Evolutionary conservation across 768 basidiomycete species (phyloP).

Genomic region (Obba rivulosa): DNA sequence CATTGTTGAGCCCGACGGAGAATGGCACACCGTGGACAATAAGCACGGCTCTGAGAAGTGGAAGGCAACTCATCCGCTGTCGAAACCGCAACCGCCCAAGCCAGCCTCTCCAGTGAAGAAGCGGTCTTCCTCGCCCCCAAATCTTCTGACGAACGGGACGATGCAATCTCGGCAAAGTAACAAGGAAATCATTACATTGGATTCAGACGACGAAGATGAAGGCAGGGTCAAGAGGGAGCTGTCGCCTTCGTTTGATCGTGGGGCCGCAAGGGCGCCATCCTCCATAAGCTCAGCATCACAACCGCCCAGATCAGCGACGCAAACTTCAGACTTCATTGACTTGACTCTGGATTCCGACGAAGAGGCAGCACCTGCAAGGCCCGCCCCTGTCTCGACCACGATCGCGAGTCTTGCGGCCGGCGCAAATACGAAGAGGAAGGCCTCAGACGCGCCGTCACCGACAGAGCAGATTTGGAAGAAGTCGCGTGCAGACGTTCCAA

Average conservation of each 20-base stretch:
- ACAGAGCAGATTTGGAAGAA: conserved; percentile 78
- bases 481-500: conserved; percentile 31
- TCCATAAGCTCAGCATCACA: conserved; percentile 7
- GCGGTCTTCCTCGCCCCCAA: conserved; percentile 16
- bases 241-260: conserved; percentile 49
- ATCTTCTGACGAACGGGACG: conserved; percentile 23
- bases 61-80: conserved; percentile 46
- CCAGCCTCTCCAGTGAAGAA: conserved; percentile 10
- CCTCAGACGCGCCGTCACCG: conserved; percentile 44
- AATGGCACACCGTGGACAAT: conserved; percentile 92
- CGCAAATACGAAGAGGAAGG: conserved; percentile 55
- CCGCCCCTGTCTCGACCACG: conserved; percentile 2
- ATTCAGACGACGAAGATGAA: conserved; percentile 71
- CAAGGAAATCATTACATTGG: conserved; percentile 59
- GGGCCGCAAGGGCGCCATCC: conserved; percentile 3
- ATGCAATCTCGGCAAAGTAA: conserved; percentile 43
- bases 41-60: conserved; percentile 74
- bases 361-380: conserved; percentile 37
- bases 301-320: conserved; percentile 26
- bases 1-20: conserved; percentile 87
- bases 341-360: conserved; percentile 79
- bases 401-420: conserved; percentile 7
- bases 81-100: conserved; percentile 21
- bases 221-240: conserved; percentile 71
- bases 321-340: conserved; percentile 65